Evolutionary conservation across 179 eudicot species (phyloP), one percentile per base, ranked within the genome.

Genomic region (Carnegiea gigantea): DNA sequence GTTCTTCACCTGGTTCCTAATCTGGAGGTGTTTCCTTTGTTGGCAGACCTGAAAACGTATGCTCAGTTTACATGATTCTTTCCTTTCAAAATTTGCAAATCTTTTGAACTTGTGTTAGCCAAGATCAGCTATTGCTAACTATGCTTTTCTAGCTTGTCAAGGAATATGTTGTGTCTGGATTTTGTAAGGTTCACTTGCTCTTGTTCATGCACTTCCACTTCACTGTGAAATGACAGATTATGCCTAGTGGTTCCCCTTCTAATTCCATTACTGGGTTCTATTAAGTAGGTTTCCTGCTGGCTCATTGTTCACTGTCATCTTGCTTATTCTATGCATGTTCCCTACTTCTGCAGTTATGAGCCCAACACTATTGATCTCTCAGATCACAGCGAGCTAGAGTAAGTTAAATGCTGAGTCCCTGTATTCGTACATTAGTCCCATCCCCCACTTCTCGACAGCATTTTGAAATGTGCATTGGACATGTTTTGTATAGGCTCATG

Each of bases 1-100:
- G 99, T 96, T 84, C 93, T 96, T 84, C 98, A 96, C 89, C 97
- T 96, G 68, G 95, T 93, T 77, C 99, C 99, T 24, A 89, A 97
- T 59, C 88, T 96, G 83, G 99, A 96, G 82, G 97, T 96, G 82
- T 96, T 96, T 73, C 98, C 99, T 26, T 82, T 95, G 78, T 77
- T 96, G 88, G 92, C 91, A 15, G 96, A 94, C 84, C 89, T 91
- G 74, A 94, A 93, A 87, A 88, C 80, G 99, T 96, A 91, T 44
- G 98, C 74, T 62, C 67, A 59, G 49, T 28, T 48, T 48, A 46
- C n/a, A 49, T 82, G 78, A 26, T 36, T n/a, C 72, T 70, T 80
- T 77, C 9, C 33, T 51, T 30, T 46, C 6, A 17, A 15, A 5
- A 14, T 15, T 75, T 15, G 4, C 21, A 33, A 43, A 54, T 21